Conservation (phyloP, 345 rosid genomes). For the Orychophragmus violaceus region DNA sequence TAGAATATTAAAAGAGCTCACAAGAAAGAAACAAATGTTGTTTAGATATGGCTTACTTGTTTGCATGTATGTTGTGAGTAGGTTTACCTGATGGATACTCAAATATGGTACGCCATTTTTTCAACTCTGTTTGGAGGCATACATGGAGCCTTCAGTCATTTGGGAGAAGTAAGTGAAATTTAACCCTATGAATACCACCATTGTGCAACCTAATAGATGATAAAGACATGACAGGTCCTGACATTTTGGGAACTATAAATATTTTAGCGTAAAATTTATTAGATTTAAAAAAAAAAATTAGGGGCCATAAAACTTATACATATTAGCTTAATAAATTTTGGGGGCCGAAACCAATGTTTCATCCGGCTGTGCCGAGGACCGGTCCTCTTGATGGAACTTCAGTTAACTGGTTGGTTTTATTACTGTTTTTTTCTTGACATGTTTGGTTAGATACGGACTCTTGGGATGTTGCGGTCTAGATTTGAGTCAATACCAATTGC, state of each 20-base stretch:
- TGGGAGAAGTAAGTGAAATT: conserved; percentile 77
- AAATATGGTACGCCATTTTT: conserved; percentile 95
- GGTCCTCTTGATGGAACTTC: not conserved
- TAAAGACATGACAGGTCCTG: no score
- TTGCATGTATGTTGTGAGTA: conserved; percentile 21
- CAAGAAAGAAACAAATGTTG: not conserved
- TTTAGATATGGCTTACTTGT: not conserved
- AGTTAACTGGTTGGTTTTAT: conserved; percentile 3
- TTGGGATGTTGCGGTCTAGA: conserved; percentile 93
- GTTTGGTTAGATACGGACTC: conserved; percentile 68
- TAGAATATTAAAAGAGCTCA: conserved; percentile 11
- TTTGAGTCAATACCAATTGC: conserved; percentile 70
- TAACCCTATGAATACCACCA: not conserved
- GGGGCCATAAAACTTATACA: no score
- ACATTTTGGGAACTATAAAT: no score
- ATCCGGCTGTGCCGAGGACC: no score
- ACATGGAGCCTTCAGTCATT: conserved; percentile 88
- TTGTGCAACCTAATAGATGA: not conserved
- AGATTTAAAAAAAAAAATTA: no score
- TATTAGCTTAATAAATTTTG: no score
- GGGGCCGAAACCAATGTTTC: no score
- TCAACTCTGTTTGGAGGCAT: conserved; percentile 93
- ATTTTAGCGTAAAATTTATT: no score
- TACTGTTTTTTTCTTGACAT: conserved; percentile 14
- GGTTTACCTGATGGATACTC: conserved; percentile 92